Evolutionary conservation across 139 green algal species (phyloP), one percentile per base, ranked within the genome.

Genomic region (Micractinium sp.): DNA sequence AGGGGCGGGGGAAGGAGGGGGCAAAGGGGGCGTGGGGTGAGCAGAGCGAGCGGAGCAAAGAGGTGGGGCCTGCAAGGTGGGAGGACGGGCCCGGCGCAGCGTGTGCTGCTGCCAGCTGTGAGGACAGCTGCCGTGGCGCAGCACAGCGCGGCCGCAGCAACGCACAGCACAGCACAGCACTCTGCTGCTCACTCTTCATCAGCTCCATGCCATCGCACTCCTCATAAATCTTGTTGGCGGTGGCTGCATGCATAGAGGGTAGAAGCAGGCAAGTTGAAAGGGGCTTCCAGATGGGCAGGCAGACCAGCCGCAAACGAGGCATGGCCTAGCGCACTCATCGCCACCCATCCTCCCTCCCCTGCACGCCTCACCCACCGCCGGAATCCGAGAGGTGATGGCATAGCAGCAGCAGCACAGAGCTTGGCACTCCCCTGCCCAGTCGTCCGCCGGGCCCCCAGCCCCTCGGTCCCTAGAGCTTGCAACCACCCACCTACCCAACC

Each of bases 131-230:
- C 14, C 73, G 41, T 2, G 41, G 47, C 22, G 73, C 38, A 69
- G 31, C 41, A 85, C 47, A 2, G 27, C 60, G 61, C 81, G 5
- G 38, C n/a, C 67, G 38, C 63, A 88, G 29, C 81, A 53, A 3
- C 1, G 3, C 15, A 76, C 56, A 33, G 13, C 13, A 33, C 56
- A 35, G 56, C 19, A 20, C 41, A 82, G 36, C 9, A n/a, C 29
- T 1, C 25, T 0, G 19, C n/a, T 13, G 3, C 90, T 81, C 82
- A 88, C 86, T 91, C 53, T 89, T 89, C 86, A 92, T 85, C 79
- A 98, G 97, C 91, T 99, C 96, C 83, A 98, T 88, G 35, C 97
- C 97, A 81, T 99, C 97, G 89, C 96, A 99, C 93, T 97, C 94
- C 22, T 92, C 79, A 79, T 99, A 99, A 31, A 99, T 35, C 29